These are phyloP conservation scores for Wallacemonas rigidus DNA, from an alignment of 208 protist species.

Conservation along the genomic window DNA sequence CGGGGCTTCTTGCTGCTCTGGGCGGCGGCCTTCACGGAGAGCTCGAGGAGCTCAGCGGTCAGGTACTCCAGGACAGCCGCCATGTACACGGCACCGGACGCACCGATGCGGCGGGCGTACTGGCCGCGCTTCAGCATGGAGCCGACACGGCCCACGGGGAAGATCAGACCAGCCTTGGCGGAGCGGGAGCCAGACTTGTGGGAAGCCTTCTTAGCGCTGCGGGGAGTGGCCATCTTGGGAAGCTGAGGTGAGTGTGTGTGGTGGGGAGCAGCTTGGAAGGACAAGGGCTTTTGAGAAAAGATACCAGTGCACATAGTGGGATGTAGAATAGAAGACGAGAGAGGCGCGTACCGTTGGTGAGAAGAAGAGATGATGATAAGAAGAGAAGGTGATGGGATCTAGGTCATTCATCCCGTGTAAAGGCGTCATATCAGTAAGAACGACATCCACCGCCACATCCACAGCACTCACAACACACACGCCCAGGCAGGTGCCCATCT, in stretches of 20 bases:
- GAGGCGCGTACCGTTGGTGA: no score
- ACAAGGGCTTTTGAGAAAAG: no score
- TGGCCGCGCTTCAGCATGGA: constrained; percentile 94
- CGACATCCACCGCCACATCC: no score
- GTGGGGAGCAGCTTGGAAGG: not conserved
- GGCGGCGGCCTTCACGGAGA: constrained; percentile 75
- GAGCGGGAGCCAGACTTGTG: constrained; percentile 89
- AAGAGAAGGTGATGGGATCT: no score
- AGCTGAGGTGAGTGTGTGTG: constrained; percentile 2
- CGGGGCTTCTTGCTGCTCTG: constrained; percentile 68
- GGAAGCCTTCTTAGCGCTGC: constrained; percentile 74
- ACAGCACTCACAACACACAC: no score
- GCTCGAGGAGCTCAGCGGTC: constrained; percentile 85
- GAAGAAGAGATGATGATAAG: no score
- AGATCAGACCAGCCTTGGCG: constrained; percentile 97
- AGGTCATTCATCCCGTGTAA: no score
- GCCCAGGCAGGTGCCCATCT: no score
- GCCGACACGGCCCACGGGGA: constrained; percentile 98
- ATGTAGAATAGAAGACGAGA: no score
- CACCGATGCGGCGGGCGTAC: constrained; percentile 97
- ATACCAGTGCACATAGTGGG: no score
- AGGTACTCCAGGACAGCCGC: constrained; percentile 99
- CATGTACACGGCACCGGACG: constrained; percentile 98
- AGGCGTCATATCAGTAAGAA: no score
- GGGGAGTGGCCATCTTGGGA: constrained; percentile 62